These are phyloP conservation scores for Cercophora sp. DNA, from an alignment of 495 filamentous ascomycete genomes.

Conservation along the genomic window DNA sequence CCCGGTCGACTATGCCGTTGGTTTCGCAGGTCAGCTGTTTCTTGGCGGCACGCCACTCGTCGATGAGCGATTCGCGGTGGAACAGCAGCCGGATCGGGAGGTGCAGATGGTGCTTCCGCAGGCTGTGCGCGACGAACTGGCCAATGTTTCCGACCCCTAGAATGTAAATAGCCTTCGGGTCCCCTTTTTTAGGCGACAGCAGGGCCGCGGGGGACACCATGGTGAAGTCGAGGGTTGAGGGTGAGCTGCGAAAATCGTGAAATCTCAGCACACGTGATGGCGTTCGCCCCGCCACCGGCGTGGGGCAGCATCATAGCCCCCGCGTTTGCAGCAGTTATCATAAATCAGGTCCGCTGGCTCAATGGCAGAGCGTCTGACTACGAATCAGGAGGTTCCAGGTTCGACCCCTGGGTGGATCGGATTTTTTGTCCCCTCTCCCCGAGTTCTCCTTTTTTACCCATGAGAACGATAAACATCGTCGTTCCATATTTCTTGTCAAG, in stretches of 20 bases:
- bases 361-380: constrained; percentile 18
- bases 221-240: no score
- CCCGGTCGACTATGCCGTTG: constrained; percentile 25
- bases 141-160: constrained; percentile 54
- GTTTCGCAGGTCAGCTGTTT: constrained; percentile 19
- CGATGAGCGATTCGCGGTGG: constrained; percentile 24
- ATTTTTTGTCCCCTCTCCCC: no score
- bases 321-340: no score
- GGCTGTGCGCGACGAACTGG: constrained; percentile 35
- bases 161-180: background rate
- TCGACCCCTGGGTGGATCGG: constrained; percentile 18
- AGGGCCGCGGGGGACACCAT: no score
- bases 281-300: no score
- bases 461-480: no score
- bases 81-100: constrained; percentile 38
- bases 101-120: constrained; percentile 16
- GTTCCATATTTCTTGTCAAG: no score
- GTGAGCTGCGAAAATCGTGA: no score
- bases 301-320: no score
- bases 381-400: constrained; percentile 21
- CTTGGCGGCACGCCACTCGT: constrained; percentile 26
- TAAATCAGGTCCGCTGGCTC: constrained; percentile 8
- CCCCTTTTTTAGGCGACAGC: no score
- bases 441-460: no score
- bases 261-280: no score